Percentiles rank a stretch among this genome's conserved stretches.
Conservation (phyloP, 2,329 filamentous ascomycete species). For the Thermothelomyces thermophilus region DNA sequence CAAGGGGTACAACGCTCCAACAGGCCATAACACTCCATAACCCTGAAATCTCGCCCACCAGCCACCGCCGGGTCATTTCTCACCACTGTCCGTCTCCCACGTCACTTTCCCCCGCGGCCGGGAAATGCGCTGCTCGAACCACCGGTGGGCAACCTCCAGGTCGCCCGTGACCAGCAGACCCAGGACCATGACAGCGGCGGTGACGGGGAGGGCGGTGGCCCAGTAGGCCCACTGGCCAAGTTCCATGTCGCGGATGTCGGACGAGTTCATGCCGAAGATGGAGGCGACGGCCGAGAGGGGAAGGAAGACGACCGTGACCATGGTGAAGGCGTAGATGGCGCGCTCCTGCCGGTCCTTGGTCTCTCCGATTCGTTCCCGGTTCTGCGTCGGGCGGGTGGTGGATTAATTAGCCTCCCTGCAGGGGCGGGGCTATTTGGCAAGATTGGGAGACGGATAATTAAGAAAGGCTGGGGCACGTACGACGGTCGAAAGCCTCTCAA, state of each 20-base stretch:
- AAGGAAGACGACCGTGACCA: conserved; percentile 44
- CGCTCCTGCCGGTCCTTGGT: conserved; percentile 41
- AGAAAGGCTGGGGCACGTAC: background rate
- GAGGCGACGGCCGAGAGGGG: conserved; percentile 33
- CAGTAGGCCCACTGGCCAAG: conserved; percentile 5
- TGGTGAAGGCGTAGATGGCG: conserved; percentile 44
- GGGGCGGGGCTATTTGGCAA: too few species aligned
- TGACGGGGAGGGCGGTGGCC: conserved; percentile 10
- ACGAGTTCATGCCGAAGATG: conserved; percentile 14
- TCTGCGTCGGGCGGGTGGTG: conserved; percentile 17
- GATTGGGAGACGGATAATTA: too few species aligned
- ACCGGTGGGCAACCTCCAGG: conserved; percentile 30
- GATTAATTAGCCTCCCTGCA: background rate
- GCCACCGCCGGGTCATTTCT: too few species aligned
- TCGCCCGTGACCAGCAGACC: conserved; percentile 41
- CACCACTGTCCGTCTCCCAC: too few species aligned
- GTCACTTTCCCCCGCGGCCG: too few species aligned
- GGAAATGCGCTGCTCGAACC: conserved; percentile 12
- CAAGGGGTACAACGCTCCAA: too few species aligned
- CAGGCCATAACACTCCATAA: too few species aligned
- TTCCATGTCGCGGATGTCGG: conserved; percentile 13
- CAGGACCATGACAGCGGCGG: conserved; percentile 30
- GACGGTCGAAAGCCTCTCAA: background rate
- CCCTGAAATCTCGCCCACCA: too few species aligned
- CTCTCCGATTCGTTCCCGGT: conserved; percentile 33